Percentiles rank a stretch among this genome's conserved stretches.
Evolutionary conservation across 2,329 filamentous ascomycete genomes (phyloP).

Genomic region (Cytospora piceicola): DNA sequence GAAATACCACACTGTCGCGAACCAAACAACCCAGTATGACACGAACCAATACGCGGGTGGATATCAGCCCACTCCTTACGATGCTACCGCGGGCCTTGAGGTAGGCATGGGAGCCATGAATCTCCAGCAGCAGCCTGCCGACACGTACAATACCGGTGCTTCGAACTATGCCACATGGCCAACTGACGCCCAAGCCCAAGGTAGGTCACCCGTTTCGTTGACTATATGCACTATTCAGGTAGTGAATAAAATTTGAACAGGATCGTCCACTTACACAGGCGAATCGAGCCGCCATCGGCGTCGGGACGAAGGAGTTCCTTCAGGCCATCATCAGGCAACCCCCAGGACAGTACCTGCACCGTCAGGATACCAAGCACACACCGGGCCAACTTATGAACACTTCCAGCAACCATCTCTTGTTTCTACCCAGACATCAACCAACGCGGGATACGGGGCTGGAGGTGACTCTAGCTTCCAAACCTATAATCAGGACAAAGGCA

Average conservation of each 20-base stretch:
- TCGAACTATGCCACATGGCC: conserved; percentile 13
- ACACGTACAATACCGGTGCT: conserved; percentile 3
- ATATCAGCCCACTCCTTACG: conserved; percentile 5
- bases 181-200: conserved; percentile 5
- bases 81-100: conserved; percentile 8
- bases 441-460: background rate
- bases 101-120: conserved; percentile 17
- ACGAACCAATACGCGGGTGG: background rate
- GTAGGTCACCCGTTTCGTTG: background rate
- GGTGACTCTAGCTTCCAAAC: background rate
- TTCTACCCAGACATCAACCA: background rate
- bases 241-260: background rate
- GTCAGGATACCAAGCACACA: background rate
- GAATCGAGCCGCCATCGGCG: background rate
- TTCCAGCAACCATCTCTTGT: background rate
- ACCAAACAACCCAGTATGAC: conserved; percentile 7
- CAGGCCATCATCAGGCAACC: background rate
- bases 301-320: background rate
- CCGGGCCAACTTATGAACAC: background rate
- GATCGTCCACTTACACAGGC: background rate
- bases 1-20: conserved; percentile 10
- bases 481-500: background rate
- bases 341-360: background rate
- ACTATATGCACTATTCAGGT: background rate
- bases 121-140: conserved; percentile 15